Percentiles rank a stretch among this genome's conserved stretches.
Evolutionary conservation across 352 stramenopile species (phyloP).

Genomic region (Globisporangium nodosum): DNA sequence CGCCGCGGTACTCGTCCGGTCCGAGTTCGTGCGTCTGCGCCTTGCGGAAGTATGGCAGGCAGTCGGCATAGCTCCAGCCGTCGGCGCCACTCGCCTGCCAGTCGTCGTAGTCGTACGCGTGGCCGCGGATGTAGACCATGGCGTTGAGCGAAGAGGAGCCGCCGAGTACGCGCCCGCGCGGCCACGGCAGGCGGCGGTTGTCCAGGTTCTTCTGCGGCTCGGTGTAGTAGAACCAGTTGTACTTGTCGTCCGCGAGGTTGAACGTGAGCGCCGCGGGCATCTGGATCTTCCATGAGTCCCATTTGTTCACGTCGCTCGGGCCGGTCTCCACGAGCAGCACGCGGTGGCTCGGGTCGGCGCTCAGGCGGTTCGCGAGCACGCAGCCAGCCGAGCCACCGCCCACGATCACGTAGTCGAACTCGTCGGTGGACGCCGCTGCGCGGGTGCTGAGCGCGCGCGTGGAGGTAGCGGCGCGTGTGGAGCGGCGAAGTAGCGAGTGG

Average conservation of each 20-base stretch:
- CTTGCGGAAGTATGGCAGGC: conserved; percentile 86
- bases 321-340: conserved; percentile 91
- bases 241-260: conserved; percentile 78
- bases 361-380: conserved; percentile 88
- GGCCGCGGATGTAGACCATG: conserved; percentile 89
- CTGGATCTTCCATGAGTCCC: conserved; percentile 90
- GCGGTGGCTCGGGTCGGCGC: conserved; percentile 66
- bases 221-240: conserved; percentile 88
- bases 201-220: conserved; percentile 82
- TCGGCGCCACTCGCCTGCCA: conserved; percentile 66
- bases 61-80: conserved; percentile 86
- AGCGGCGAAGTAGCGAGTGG: conserved; percentile 14
- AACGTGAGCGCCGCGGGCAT: conserved; percentile 86
- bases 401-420: conserved; percentile 92
- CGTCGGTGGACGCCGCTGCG: conserved; percentile 8
- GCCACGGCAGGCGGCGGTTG: conserved; percentile 75
- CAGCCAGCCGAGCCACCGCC: conserved; percentile 88
- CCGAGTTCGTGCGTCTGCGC: conserved; percentile 77
- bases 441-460: conserved; percentile 19
- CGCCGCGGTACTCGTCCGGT: conserved; percentile 73
- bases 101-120: conserved; percentile 86
- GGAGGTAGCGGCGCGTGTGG: not conserved
- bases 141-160: conserved; percentile 87
- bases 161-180: conserved; percentile 82
- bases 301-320: conserved; percentile 68